A percentile compares a stretch with the other conserved stretches of the same genome.
Conservation (phyloP, 169 alveolate species). For the Cryptosporidium meleagridis region DNA sequence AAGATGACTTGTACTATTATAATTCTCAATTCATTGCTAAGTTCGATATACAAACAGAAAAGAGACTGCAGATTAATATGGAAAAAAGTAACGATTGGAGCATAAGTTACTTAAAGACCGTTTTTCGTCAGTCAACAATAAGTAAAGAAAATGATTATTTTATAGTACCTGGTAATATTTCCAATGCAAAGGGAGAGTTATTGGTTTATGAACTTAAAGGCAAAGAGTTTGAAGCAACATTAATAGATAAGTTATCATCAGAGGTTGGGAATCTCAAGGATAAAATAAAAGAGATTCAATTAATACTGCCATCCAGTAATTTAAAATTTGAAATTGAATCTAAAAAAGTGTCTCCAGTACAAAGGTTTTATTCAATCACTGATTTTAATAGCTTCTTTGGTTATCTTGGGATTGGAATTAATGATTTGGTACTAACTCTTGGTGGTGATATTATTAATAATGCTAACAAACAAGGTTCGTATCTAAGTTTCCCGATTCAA, state of each 20-base stretch:
- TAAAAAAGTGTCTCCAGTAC: not conserved
- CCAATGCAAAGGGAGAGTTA: not conserved
- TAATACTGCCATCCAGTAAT: not conserved
- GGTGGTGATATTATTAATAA: too few species aligned
- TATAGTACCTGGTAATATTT: constrained; percentile 16
- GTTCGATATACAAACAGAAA: constrained; percentile 38
- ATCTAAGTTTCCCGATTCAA: not conserved
- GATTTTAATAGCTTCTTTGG: constrained; percentile 37
- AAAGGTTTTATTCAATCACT: constrained; percentile 14
- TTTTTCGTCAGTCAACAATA: not conserved
- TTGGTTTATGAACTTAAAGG: constrained; percentile 21
- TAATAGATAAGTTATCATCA: not conserved
- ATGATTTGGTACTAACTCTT: not conserved
- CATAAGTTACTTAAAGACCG: not conserved
- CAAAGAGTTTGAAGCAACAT: constrained; percentile 7
- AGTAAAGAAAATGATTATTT: not conserved
- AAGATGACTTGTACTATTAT: not conserved
- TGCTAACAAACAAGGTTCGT: not conserved
- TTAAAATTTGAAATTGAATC: not conserved
- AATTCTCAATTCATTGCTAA: constrained; percentile 51
- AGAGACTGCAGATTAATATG: not conserved
- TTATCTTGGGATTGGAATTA: constrained; percentile 2
- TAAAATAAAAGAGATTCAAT: not conserved
- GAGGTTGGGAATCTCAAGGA: not conserved
- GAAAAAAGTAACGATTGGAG: constrained; percentile 25